Evolutionary conservation across 768 basidiomycete genomes (phyloP).

Genomic region (Boletus vermiculosoides): DNA sequence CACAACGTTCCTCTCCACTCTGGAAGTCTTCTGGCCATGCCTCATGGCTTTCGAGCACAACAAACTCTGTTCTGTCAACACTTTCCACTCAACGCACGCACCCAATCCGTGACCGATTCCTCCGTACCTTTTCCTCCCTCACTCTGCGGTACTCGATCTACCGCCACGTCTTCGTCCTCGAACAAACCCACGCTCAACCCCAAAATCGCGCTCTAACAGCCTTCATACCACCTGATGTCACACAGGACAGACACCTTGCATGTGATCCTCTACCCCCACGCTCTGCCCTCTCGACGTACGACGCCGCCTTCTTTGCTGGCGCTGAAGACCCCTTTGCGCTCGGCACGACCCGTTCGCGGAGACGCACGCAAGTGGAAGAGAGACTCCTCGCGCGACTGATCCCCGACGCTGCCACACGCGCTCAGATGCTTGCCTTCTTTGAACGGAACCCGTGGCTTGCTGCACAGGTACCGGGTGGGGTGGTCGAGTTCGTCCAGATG

Average conservation of each 20-base stretch:
- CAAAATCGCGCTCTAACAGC: conserved; percentile 51
- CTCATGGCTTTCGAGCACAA: conserved; percentile 69
- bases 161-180: conserved; percentile 77
- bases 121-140: conserved; percentile 39
- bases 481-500: conserved; percentile 61
- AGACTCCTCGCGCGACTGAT: conserved; percentile 54
- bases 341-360: conserved; percentile 29
- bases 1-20: conserved; percentile 65
- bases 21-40: conserved; percentile 75
- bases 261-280: conserved; percentile 88
- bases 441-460: conserved; percentile 55
- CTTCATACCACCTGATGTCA: conserved; percentile 65
- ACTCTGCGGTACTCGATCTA: conserved; percentile 54
- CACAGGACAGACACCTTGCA: conserved; percentile 55
- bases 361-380: conserved; percentile 46
- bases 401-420: conserved; percentile 55
- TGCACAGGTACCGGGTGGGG: conserved; percentile 60
- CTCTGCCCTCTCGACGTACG: conserved; percentile 57
- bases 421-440: conserved; percentile 61
- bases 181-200: conserved; percentile 47
- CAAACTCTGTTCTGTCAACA: conserved; percentile 38
- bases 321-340: conserved; percentile 50
- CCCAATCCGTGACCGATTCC: conserved; percentile 29
- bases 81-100: conserved; percentile 33
- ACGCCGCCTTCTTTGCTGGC: conserved; percentile 71